phyloP scores from a whole-genome alignment of 2,329 filamentous ascomycete species.

The Fusarium sp. region DNA sequence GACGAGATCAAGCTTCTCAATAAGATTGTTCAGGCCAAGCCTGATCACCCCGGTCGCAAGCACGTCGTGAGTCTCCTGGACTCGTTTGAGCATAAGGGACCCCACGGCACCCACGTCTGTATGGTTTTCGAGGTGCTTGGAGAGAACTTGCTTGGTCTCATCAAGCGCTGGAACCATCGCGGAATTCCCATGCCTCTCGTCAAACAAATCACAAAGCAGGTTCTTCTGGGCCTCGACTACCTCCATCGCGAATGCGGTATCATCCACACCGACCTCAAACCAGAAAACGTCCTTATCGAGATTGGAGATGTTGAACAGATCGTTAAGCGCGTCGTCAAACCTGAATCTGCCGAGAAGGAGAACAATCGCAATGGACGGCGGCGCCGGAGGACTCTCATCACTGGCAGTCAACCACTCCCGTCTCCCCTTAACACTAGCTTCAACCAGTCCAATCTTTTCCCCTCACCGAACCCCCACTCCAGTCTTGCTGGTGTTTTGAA shows the following conservation, averaged over 20 bases:
- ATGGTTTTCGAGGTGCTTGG: slow-evolving; percentile 99
- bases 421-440: slow-evolving; percentile 95
- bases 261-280: slow-evolving; percentile 97
- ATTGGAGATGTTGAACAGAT: slow-evolving; percentile 99
- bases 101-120: slow-evolving; percentile 95
- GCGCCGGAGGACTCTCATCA: slow-evolving; percentile 92
- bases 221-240: slow-evolving; percentile 93
- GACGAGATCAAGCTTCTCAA: slow-evolving; percentile 99
- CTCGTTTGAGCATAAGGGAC: slow-evolving; percentile 97
- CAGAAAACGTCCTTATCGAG: slow-evolving; percentile 98
- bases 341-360: slow-evolving; percentile 78
- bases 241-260: slow-evolving; percentile 98
- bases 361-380: slow-evolving; percentile 92
- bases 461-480: slow-evolving; percentile 70
- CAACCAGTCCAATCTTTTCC: slow-evolving; percentile 79
- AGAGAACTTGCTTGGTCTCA: slow-evolving; percentile 92
- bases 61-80: slow-evolving; percentile 97
- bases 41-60: slow-evolving; percentile 90
- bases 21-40: slow-evolving; percentile 95
- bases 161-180: slow-evolving; percentile 98
- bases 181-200: slow-evolving; percentile 96
- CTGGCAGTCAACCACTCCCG: slow-evolving; percentile 93
- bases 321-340: slow-evolving; percentile 94
- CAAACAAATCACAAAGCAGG: slow-evolving; percentile 99
- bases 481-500: slow-evolving; percentile 88